Percentiles rank a stretch among this genome's conserved stretches.
phyloP scores from a whole-genome alignment of 768 basidiomycete genomes.

The Tricholoma hemisulphureum region DNA sequence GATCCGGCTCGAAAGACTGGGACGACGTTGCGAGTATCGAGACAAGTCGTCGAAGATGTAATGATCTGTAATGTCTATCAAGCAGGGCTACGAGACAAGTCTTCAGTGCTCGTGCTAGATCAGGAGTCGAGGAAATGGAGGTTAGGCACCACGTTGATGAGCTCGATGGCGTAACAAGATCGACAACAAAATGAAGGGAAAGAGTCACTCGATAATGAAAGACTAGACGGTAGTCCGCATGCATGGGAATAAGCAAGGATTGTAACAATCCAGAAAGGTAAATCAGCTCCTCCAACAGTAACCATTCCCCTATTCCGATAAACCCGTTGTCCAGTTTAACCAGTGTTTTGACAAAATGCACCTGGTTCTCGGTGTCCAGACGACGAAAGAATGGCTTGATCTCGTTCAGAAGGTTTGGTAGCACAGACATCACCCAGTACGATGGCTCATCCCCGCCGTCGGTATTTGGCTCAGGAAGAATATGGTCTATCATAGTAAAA shows the following conservation, averaged over 20 bases:
- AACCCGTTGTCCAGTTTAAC: slow-evolving; percentile 54
- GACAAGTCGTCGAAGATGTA: slow-evolving; percentile 42
- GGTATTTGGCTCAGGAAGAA: slow-evolving; percentile 44
- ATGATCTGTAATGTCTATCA: slow-evolving; percentile 46
- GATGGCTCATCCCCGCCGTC: slow-evolving; percentile 33
- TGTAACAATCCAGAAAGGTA: slow-evolving; percentile 42
- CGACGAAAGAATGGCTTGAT: slow-evolving; percentile 53
- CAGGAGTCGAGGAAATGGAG: slow-evolving; percentile 41
- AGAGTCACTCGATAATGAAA: slow-evolving; percentile 49
- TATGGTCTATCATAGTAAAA: slow-evolving; percentile 52
- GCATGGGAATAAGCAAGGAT: slow-evolving; percentile 27
- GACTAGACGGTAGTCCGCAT: slow-evolving; percentile 35
- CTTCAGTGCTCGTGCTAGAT: slow-evolving; percentile 41
- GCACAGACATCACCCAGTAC: slow-evolving; percentile 50
- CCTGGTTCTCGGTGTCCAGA: slow-evolving; percentile 55
- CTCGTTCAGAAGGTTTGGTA: slow-evolving; percentile 58
- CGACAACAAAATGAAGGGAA: slow-evolving; percentile 48
- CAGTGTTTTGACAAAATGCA: slow-evolving; percentile 53
- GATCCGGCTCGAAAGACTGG: slow-evolving; percentile 26
- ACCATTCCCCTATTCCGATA: slow-evolving; percentile 65
- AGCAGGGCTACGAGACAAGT: slow-evolving; percentile 45
- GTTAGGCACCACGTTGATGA: slow-evolving; percentile 43
- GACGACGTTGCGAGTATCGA: slow-evolving; percentile 24
- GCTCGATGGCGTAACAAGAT: slow-evolving; percentile 40
- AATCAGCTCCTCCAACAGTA: slow-evolving; percentile 63